These are phyloP conservation scores for Fusarium chlamydosporum DNA, from an alignment of 2,329 filamentous ascomycete species.

Conservation along the genomic window DNA sequence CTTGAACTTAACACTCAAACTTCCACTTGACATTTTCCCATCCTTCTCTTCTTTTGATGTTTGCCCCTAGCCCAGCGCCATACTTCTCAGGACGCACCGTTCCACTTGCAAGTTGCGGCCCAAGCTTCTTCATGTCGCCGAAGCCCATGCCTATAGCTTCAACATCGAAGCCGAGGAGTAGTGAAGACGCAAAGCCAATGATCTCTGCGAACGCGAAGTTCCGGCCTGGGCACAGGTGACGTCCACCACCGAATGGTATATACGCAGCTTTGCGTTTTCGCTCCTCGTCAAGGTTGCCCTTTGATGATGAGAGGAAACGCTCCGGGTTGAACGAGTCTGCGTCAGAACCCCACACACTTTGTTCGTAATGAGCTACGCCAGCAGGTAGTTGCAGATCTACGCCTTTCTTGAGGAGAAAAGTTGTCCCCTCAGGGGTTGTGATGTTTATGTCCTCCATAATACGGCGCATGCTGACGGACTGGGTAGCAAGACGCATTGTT, in stretches of 20 bases:
- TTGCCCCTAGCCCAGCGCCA: constrained; percentile 39
- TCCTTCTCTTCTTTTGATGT: constrained; percentile 20
- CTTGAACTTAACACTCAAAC: constrained; percentile 39
- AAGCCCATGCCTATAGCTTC: constrained; percentile 37
- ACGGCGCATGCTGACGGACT: constrained; percentile 57
- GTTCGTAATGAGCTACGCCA: constrained; percentile 45
- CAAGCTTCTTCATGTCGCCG: constrained; percentile 37
- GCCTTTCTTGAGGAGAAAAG: constrained; percentile 53
- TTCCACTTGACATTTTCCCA: constrained; percentile 44
- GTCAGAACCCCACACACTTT: constrained; percentile 47
- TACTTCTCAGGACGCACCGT: constrained; percentile 39
- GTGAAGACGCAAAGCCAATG: constrained; percentile 49
- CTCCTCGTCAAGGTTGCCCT: constrained; percentile 25
- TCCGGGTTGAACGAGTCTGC: constrained; percentile 45
- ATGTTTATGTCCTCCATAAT: constrained; percentile 60
- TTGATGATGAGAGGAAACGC: constrained; percentile 37
- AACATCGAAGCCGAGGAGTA: constrained; percentile 54
- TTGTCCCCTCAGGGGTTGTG: constrained; percentile 40
- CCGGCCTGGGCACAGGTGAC: constrained; percentile 54
- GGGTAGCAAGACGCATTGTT: constrained; percentile 59
- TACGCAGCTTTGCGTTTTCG: constrained; percentile 45
- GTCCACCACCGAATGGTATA: constrained; percentile 54
- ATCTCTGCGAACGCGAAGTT: constrained; percentile 56
- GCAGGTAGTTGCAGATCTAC: constrained; percentile 50
- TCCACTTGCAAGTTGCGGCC: constrained; percentile 37